Evolutionary conservation across 768 basidiomycete species (phyloP), one percentile per base, ranked within the genome.

Genomic region (Termitomyces sp.): DNA sequence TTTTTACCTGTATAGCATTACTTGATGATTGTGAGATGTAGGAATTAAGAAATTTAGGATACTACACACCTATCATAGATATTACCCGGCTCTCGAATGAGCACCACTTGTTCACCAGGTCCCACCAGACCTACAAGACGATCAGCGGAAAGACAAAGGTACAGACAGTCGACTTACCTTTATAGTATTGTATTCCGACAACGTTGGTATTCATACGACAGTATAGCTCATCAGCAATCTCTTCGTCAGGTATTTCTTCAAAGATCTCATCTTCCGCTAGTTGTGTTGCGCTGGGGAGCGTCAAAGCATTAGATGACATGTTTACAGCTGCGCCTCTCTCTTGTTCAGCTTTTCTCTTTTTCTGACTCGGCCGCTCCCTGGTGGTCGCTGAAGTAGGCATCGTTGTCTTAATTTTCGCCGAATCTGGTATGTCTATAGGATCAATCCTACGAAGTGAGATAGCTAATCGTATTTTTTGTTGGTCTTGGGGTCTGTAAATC

Each of bases 121-220:
- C 86, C 90, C 38, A 94, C 93, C 54, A 94, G 65, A 32, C 92
- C 93, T 85, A 56, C n/a, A 22, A 11, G 36, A 33, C 16, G 8
- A 24, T 61, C 50, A 48, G 20, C 38, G 9, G 56, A 65, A 30
- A 54, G 38, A 61, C 47, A 50, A 58, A 14, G 47, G 28, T 20
- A 65, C 3, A 32, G 20, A 61, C 53, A 43, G 7, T n/a, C 28
- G 13, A 43, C 41, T 54, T 16, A 83, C 88, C 88, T 66, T 75
- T 75, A 66, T 94, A 94, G 65, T 94, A 92, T 66, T 92, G 90
- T 14, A 94, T 75, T 0, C 93, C 93, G 0, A 94, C 93, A 10
- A 92, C 82, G 48, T 80, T 85, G 0, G 87, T 80, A 3, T 69
- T 68, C 65, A 85, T 52, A 14, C 71, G 75, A 44, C 84, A 80